These are phyloP conservation scores for Claviceps sp. DNA, from an alignment of 2,329 filamentous ascomycete species.

Conservation along the genomic window DNA sequence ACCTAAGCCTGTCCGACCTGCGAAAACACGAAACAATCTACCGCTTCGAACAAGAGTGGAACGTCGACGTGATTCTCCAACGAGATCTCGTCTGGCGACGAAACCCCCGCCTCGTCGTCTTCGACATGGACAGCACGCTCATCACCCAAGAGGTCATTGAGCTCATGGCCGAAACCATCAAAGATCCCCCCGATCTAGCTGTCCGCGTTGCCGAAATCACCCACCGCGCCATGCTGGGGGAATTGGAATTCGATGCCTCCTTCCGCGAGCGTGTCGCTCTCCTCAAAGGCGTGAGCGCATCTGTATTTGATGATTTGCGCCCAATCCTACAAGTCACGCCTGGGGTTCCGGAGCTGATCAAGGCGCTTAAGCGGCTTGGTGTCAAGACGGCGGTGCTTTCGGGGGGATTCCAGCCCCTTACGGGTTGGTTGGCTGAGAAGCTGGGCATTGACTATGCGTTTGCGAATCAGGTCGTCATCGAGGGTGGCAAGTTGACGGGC, in stretches of 20 bases:
- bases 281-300: slow-evolving; percentile 65
- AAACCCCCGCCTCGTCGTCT: slow-evolving; percentile 78
- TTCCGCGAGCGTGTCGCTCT: slow-evolving; percentile 70
- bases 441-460: slow-evolving; percentile 78
- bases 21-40: slow-evolving; percentile 72
- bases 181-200: slow-evolving; percentile 56
- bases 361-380: slow-evolving; percentile 61
- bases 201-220: slow-evolving; percentile 80
- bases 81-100: slow-evolving; percentile 59
- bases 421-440: slow-evolving; percentile 68
- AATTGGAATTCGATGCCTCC: slow-evolving; percentile 79
- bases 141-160: slow-evolving; percentile 98
- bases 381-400: slow-evolving; percentile 84
- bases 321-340: slow-evolving; percentile 66
- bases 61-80: slow-evolving; percentile 72
- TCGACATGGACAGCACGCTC: slow-evolving; percentile 97
- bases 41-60: slow-evolving; percentile 79
- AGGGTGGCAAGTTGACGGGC: slow-evolving; percentile 51
- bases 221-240: slow-evolving; percentile 85
- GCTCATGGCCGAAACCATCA: slow-evolving; percentile 71
- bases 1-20: slow-evolving; percentile 54
- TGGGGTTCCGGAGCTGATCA: slow-evolving; percentile 64
- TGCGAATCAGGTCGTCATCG: slow-evolving; percentile 70
- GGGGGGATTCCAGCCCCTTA: slow-evolving; percentile 83
- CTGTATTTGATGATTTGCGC: slow-evolving; percentile 67